Evolutionary conservation across 805 yeast species (phyloP).

Genomic region (Jamesozyma lodderae): DNA sequence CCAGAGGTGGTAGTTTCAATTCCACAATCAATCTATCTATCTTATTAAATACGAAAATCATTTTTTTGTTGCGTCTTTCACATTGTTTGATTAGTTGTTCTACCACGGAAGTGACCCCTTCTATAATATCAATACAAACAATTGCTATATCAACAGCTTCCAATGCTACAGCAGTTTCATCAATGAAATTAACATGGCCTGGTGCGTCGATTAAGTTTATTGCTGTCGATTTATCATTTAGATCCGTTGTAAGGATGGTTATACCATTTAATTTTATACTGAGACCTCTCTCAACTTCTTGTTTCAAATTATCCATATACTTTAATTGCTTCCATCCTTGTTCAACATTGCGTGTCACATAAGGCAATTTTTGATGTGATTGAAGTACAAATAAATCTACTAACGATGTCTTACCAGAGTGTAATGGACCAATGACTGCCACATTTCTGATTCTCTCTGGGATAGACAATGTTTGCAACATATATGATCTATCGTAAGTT

Average conservation of each 20-base stretch:
- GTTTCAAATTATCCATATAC: conserved; percentile 61
- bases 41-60: conserved; percentile 65
- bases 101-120: conserved; percentile 62
- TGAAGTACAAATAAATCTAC: conserved; percentile 58
- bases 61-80: conserved; percentile 39
- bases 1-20: conserved; percentile 61
- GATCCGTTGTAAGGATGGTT: conserved; percentile 47
- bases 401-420: conserved; percentile 80
- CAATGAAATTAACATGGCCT: conserved; percentile 80
- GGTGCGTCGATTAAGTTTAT: conserved; percentile 77
- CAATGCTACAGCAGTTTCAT: conserved; percentile 56
- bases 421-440: conserved; percentile 69
- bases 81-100: conserved; percentile 47
- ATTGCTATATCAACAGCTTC: conserved; percentile 56
- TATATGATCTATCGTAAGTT: conserved; percentile 52
- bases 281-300: conserved; percentile 65
- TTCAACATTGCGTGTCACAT: conserved; percentile 23
- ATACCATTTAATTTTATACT: conserved; percentile 57
- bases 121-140: conserved; percentile 74
- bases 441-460: conserved; percentile 68
- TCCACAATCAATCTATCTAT: conserved; percentile 81
- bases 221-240: conserved; percentile 45
- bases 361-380: conserved; percentile 44
- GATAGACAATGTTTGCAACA: conserved; percentile 39
- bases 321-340: conserved; percentile 40